Conservation (phyloP, 768 basidiomycete species). For the Lactarius vividus region DNA sequence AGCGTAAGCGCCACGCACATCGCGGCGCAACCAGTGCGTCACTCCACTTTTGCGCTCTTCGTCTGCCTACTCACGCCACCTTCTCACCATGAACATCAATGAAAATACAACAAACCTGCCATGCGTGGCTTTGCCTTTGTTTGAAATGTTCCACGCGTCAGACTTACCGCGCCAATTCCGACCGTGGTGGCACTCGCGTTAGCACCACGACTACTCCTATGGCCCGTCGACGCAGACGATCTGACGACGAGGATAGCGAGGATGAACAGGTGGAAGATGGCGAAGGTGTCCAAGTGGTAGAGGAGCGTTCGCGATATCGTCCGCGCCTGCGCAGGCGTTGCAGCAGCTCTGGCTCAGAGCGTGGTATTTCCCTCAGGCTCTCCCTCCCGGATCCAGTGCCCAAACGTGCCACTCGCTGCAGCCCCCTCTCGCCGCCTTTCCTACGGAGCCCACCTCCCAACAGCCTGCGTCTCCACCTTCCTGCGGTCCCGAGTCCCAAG, state of each 20-base stretch:
- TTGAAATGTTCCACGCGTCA: background rate
- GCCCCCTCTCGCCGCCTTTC: background rate
- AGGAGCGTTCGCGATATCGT: slow-evolving; percentile 18
- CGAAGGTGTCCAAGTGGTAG: background rate
- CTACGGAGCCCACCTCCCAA: slow-evolving; percentile 3
- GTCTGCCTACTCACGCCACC: background rate
- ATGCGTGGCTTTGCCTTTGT: background rate
- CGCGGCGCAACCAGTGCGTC: slow-evolving; percentile 20
- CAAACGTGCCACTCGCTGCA: background rate
- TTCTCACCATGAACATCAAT: background rate
- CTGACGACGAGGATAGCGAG: background rate
- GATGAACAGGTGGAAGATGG: background rate
- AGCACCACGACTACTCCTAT: slow-evolving; percentile 1
- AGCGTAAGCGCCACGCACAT: slow-evolving; percentile 4
- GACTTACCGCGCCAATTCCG: slow-evolving; percentile 4
- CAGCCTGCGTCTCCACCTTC: slow-evolving; percentile 1
- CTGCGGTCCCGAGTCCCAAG: background rate
- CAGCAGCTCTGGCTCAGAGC: slow-evolving; percentile 1
- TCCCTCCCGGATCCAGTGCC: background rate
- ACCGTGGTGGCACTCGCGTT: background rate
- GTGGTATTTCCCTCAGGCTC: background rate
- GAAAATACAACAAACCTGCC: background rate
- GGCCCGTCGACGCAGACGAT: slow-evolving; percentile 12
- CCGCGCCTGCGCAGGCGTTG: slow-evolving; percentile 11
- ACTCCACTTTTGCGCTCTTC: background rate